Conservation (phyloP, 139 green algal genomes). For the Chlorokybus atmophyticus region DNA sequence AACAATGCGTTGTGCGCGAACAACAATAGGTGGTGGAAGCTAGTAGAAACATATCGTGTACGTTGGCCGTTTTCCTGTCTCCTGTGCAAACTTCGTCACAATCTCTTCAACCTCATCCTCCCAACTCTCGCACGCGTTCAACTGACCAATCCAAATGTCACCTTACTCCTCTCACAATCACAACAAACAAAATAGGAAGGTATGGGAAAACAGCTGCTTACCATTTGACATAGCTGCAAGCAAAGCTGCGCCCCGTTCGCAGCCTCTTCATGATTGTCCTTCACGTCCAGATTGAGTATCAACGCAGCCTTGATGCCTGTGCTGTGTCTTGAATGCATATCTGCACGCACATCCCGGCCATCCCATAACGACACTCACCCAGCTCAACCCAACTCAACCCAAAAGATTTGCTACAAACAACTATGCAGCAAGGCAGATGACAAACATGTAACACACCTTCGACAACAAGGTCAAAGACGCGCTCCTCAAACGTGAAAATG, state of each 20-base stretch:
- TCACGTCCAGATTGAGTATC: constrained; percentile 78
- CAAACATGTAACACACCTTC: no score
- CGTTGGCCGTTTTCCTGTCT: constrained; percentile 35
- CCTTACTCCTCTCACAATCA: constrained; percentile 10
- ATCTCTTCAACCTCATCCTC: constrained; percentile 53
- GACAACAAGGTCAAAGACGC: constrained; percentile 42
- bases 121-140: constrained; percentile 41
- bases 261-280: constrained; percentile 69
- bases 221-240: constrained; percentile 54
- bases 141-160: not conserved
- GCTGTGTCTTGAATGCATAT: constrained; percentile 19
- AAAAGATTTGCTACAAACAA: no score
- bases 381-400: not conserved
- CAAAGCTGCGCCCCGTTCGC: constrained; percentile 53
- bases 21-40: no score
- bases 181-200: not conserved
- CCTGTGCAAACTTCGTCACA: constrained; percentile 39
- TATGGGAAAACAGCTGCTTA: constrained; percentile 14
- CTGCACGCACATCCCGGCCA: not conserved
- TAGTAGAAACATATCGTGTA: constrained; percentile 51
- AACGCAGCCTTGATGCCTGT: constrained; percentile 39
- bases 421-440: no score
- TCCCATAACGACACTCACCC: not conserved
- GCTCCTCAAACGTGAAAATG: constrained; percentile 35
- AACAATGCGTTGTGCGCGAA: no score